Conservation (phyloP, 2,329 filamentous ascomycete species). For the Gnomoniopsis sp. region DNA sequence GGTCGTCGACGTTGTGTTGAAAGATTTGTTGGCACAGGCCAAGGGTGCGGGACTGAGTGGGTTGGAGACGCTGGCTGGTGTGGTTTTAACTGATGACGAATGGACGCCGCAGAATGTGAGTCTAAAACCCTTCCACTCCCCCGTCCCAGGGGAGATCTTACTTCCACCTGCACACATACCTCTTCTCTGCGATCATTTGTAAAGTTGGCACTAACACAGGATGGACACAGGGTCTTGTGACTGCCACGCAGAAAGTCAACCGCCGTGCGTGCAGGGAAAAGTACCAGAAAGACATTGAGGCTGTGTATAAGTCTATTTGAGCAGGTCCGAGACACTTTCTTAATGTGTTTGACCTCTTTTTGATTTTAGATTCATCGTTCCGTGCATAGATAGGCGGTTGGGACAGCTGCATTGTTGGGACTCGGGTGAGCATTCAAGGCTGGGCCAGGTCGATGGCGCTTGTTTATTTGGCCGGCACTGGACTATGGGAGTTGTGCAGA, state of each 20-base stretch:
- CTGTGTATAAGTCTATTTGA: constrained; percentile 29
- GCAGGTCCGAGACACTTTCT: not conserved
- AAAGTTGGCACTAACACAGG: not conserved
- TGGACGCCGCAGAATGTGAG: constrained; percentile 84
- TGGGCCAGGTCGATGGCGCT: too few relatives aligned
- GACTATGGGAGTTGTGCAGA: too few relatives aligned
- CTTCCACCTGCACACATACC: not conserved
- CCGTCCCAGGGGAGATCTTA: not conserved
- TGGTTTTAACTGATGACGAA: constrained; percentile 79
- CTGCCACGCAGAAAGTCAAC: constrained; percentile 61
- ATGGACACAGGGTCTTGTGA: constrained; percentile 51
- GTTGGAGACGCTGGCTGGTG: constrained; percentile 73
- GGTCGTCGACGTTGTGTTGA: constrained; percentile 58
- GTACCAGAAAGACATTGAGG: constrained; percentile 50
- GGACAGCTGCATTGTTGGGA: not conserved
- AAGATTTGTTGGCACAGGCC: constrained; percentile 65
- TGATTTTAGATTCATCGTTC: not conserved
- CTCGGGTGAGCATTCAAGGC: not conserved
- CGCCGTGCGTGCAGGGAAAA: constrained; percentile 47
- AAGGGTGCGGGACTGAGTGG: constrained; percentile 63
- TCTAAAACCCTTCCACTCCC: constrained; percentile 24
- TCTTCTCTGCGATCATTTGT: not conserved
- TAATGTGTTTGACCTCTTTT: not conserved
- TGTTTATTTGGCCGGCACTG: too few relatives aligned
- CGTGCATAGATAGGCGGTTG: too few relatives aligned